phyloP scores from a whole-genome alignment of 768 basidiomycete genomes.

The Lyophyllum semitale region DNA sequence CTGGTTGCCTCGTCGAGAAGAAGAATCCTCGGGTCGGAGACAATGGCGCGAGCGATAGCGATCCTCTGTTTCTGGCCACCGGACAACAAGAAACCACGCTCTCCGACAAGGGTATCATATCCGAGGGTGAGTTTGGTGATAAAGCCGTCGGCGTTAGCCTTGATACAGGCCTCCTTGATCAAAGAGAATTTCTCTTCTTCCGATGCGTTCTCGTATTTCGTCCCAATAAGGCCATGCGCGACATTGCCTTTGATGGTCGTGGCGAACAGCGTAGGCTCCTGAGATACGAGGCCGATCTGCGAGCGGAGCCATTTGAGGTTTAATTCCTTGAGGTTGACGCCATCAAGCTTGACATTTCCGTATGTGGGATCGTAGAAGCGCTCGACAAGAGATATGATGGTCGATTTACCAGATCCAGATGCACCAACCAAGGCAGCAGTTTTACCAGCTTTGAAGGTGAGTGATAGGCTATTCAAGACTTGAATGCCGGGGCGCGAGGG shows the following conservation, averaged over 20 bases:
- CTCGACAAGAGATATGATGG: slow-evolving; percentile 77
- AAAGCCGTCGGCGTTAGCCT: slow-evolving; percentile 91
- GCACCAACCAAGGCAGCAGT: slow-evolving; percentile 81
- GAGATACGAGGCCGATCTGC: slow-evolving; percentile 87
- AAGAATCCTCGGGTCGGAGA: slow-evolving; percentile 83
- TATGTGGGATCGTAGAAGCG: slow-evolving; percentile 83
- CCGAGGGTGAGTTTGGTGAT: slow-evolving; percentile 78
- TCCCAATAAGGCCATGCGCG: slow-evolving; percentile 82
- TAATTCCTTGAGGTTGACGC: slow-evolving; percentile 68
- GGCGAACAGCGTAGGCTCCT: slow-evolving; percentile 86
- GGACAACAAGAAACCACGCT: slow-evolving; percentile 82
- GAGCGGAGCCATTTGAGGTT: slow-evolving; percentile 86
- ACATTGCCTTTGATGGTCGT: slow-evolving; percentile 84
- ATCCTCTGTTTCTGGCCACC: slow-evolving; percentile 90
- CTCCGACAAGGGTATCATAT: slow-evolving; percentile 88
- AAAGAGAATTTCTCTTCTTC: slow-evolving; percentile 76
- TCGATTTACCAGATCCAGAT: slow-evolving; percentile 79
- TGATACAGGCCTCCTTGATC: slow-evolving; percentile 84
- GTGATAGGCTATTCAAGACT: slow-evolving; percentile 70
- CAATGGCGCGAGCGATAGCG: slow-evolving; percentile 88
- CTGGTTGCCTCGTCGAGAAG: slow-evolving; percentile 90
- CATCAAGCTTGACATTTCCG: slow-evolving; percentile 75
- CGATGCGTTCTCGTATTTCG: slow-evolving; percentile 61
- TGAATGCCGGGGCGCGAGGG: slow-evolving; percentile 81
- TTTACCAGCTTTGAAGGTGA: slow-evolving; percentile 75